A percentile compares a stretch with the other conserved stretches of the same genome.
These are phyloP conservation scores for Sarocladium kiliense DNA, from an alignment of 2,329 filamentous ascomycete species.

Conservation along the genomic window DNA sequence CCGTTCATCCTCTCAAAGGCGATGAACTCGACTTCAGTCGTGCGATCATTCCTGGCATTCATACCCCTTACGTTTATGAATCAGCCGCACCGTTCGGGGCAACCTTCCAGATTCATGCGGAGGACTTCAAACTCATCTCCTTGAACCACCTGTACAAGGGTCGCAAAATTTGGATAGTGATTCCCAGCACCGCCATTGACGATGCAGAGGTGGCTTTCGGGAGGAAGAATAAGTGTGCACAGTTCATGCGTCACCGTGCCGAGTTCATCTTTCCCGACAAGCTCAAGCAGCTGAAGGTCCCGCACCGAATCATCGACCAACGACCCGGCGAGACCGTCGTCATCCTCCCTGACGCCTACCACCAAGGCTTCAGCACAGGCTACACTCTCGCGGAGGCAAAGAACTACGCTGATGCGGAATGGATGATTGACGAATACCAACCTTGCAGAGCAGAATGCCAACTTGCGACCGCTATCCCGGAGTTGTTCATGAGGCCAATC, in stretches of 20 bases:
- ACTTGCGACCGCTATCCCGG: conserved; percentile 30
- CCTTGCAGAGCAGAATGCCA: conserved; percentile 27
- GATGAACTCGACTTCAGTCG: conserved; percentile 31
- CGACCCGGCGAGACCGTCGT: conserved; percentile 34
- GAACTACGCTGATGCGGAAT: conserved; percentile 32
- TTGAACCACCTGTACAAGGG: conserved; percentile 34
- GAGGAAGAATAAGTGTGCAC: conserved; percentile 27
- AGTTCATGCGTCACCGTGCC: conserved; percentile 35
- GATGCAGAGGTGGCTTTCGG: conserved; percentile 28
- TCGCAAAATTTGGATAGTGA: conserved; percentile 35
- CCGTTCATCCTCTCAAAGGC: conserved; percentile 31
- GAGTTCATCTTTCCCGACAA: conserved; percentile 36
- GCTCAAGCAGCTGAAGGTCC: conserved; percentile 31
- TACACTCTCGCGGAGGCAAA: conserved; percentile 36
- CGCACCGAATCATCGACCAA: conserved; percentile 32
- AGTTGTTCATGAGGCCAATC: conserved; percentile 26
- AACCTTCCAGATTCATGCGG: conserved; percentile 35
- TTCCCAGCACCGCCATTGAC: conserved; percentile 30
- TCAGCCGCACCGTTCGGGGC: conserved; percentile 32
- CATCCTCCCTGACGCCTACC: conserved; percentile 33
- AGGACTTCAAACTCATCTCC: conserved; percentile 32
- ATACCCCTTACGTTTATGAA: conserved; percentile 36
- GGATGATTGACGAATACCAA: conserved; percentile 29
- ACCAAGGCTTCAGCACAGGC: conserved; percentile 35
- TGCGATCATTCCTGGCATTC: conserved; percentile 33